Evolutionary conservation across 495 filamentous ascomycete genomes (phyloP), one percentile per base, ranked within the genome.

Genomic region (Trichocladium uniseriatum): DNA sequence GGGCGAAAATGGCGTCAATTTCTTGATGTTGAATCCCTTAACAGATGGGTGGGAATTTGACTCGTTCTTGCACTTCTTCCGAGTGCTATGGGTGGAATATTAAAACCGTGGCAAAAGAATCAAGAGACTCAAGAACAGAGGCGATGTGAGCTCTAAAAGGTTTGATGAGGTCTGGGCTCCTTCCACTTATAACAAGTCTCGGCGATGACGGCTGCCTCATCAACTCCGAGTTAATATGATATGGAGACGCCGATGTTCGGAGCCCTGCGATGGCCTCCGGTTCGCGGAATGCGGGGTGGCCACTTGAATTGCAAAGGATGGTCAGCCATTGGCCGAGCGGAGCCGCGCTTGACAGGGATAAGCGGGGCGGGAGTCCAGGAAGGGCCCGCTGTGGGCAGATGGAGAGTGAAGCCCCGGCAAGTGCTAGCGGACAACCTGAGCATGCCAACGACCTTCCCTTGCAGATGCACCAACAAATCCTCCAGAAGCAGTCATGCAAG

Each of bases 241-340:
- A 40, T 37, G 52, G 45, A 48, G 38, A 38, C 19, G 40, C 59
- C 65, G 65, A 66, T 60, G 21, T 52, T 64, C 62, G 65, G 62
- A 65, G 59, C 19, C 14, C 19, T 43, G 19, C 51, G 47, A 27
- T 29, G 19, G 21, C 51, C 55, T 65, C 64, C 64, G 64, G 60
- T 63, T 50, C 47, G 36, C 60, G 64, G 64, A 65, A 65, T 65
- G 64, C 64, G 64, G 64, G 64, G 64, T 64, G 51, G 56, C 60
- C 58, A 57, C 59, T 38, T 22, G 36, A 52, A 65, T 64, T 67
- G 56, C 31, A 67, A 67, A 60, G 40, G 1, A 5, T 9, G 20
- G 16, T 28, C 27, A 11, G 15, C 43, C 52, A 67, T 67, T 67
- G 60, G 64, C 35, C 38, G 24, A 13, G 32, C 15, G 3, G 24